Evolutionary conservation across 805 yeast genomes (phyloP), one percentile per base, ranked within the genome.

Genomic region (Diddensiella transvaalensis): DNA sequence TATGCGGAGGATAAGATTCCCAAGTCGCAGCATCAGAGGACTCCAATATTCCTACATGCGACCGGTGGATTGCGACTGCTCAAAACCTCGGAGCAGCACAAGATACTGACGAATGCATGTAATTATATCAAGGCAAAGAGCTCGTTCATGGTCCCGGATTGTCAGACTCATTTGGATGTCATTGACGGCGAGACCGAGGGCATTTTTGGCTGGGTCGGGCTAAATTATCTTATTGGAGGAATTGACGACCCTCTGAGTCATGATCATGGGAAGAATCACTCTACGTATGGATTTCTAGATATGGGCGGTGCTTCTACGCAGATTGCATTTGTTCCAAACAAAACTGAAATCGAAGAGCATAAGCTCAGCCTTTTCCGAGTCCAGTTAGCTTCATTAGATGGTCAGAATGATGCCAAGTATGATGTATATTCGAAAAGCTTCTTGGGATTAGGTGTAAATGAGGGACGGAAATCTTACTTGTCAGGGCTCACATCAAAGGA

Each of bases 291-390:
- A 2, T 91, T 93, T 58, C 83, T 93, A 88, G 99, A 93, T 65
- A 93, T 93, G 99, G 99, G 99, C 6, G 99, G 99, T n/a, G 99
- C 98, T 0, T 88, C 96, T 1, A 87, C 96, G 0, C 99, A 93
- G 62, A 79, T 93, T 21, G 95, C 98, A 5, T 93, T 90, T 74
- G 90, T 85, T 6, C 96, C 97, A 0, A 74, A 76, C 33, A 56
- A 61, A 3, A 71, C 75, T n/a, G 88, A 87, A 51, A 66, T 83
- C 6, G 68, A 64, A 22, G 75, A 74, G 52, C 95, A 88, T 63
- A 64, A 69, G 44, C 89, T 87, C 45, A 95, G 87, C 61, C 74
- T 90, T 46, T 78, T 84, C 21, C 74, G 72, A 2, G 77, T 93
- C 1, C 72, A 75, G 13, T 68, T 93, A 48, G 75, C 84, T 57